These are phyloP conservation scores for Cyclostephanos tholiformis DNA, from an alignment of 108 stramenopile genomes.

Conservation along the genomic window DNA sequence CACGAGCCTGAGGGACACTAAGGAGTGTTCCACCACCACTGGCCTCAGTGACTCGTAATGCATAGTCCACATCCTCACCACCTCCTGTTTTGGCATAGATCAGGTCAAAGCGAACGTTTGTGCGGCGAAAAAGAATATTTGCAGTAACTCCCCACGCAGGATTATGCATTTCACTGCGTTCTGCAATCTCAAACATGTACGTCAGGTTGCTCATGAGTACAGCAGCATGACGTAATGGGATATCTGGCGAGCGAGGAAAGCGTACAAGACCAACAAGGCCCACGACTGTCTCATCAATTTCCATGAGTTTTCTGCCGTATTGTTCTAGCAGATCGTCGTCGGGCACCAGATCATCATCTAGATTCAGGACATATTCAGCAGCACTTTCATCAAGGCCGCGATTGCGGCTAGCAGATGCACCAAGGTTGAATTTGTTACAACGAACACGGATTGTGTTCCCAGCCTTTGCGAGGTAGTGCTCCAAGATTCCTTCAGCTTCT, in stretches of 20 bases:
- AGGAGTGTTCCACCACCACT: conserved; percentile 21
- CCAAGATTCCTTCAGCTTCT: conserved; percentile 26
- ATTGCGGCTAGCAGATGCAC: conserved; percentile 57
- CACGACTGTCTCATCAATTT: background rate
- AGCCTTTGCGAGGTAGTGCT: conserved; percentile 21
- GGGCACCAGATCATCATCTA: conserved; percentile 58
- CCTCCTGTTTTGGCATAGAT: conserved; percentile 66
- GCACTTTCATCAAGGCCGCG: conserved; percentile 44
- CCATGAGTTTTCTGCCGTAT: conserved; percentile 19
- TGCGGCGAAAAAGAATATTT: conserved; percentile 56
- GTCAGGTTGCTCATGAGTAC: conserved; percentile 64
- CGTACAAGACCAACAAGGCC: conserved; percentile 54
- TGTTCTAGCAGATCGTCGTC: conserved; percentile 27
- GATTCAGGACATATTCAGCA: conserved; percentile 51
- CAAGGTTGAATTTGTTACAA: conserved; percentile 41
- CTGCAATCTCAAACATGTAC: conserved; percentile 59
- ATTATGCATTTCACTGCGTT: conserved; percentile 30
- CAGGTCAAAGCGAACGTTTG: conserved; percentile 44
- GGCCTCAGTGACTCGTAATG: conserved; percentile 17
- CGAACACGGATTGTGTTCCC: conserved; percentile 52
- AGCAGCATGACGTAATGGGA: conserved; percentile 50
- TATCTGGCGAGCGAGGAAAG: conserved; percentile 43
- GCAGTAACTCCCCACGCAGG: conserved; percentile 76
- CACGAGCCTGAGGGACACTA: conserved; percentile 34
- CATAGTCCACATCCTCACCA: conserved; percentile 66